Percentiles rank a stretch among this genome's conserved stretches.
These are phyloP conservation scores for Paraphoma chrysanthemicola DNA, from an alignment of 2,329 filamentous ascomycete genomes.

Conservation along the genomic window DNA sequence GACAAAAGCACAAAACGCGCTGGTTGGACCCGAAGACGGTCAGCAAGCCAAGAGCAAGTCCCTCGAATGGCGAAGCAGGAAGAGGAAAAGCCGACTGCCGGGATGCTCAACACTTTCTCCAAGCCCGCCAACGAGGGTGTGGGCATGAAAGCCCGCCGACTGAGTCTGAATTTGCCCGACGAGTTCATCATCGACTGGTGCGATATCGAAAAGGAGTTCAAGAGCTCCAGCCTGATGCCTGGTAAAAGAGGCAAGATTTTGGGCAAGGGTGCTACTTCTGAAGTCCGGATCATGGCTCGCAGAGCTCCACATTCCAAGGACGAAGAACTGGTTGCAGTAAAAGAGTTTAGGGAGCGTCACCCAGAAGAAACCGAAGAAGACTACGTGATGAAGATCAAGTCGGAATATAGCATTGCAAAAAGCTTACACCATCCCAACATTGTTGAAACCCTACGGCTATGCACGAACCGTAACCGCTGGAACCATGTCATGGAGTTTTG, in stretches of 20 bases:
- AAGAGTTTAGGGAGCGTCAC: conserved; percentile 81
- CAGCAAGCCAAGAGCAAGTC: conserved; percentile 46
- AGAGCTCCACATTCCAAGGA: conserved; percentile 63
- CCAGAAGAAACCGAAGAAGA: conserved; percentile 73
- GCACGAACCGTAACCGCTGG: conserved; percentile 75
- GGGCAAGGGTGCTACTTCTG: conserved; percentile 82
- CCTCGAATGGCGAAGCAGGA: conserved; percentile 30
- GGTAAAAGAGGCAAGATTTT: conserved; percentile 77
- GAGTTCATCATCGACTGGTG: conserved; percentile 75
- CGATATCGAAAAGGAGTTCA: conserved; percentile 73
- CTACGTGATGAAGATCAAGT: conserved; percentile 89
- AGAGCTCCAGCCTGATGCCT: conserved; percentile 69
- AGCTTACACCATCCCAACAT: conserved; percentile 87
- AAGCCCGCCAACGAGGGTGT: conserved; percentile 69
- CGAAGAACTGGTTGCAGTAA: conserved; percentile 81
- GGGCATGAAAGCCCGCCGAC: conserved; percentile 77
- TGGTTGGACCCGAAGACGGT: conserved; percentile 39
- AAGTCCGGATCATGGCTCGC: conserved; percentile 79
- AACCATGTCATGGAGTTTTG: conserved; percentile 96
- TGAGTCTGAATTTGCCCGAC: conserved; percentile 76
- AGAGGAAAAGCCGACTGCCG: conserved; percentile 36
- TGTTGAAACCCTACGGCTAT: conserved; percentile 79
- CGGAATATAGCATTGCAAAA: conserved; percentile 87
- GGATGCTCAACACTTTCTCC: conserved; percentile 45
- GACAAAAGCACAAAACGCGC: conserved; percentile 26